These are phyloP conservation scores for Myxozyma sirexii DNA, from an alignment of 805 yeast genomes.

Conservation along the genomic window DNA sequence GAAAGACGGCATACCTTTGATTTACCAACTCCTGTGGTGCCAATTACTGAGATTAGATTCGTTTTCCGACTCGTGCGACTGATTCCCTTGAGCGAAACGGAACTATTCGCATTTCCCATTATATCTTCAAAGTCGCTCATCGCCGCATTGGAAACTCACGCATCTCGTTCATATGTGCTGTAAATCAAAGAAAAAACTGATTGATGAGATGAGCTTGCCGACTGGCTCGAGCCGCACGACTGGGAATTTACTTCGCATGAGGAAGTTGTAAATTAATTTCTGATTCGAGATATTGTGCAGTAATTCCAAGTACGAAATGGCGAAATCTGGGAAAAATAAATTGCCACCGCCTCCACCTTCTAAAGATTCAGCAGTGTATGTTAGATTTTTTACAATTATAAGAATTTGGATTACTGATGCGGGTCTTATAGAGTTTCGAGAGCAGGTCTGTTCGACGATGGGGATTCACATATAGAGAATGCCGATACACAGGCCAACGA, in stretches of 20 bases:
- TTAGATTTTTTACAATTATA: not conserved
- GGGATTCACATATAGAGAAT: too few relatives aligned
- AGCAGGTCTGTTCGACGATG: not conserved
- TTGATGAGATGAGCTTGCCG: too few relatives aligned
- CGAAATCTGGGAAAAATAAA: not conserved
- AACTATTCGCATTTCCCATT: not conserved
- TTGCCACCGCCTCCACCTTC: not conserved
- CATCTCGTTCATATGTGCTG: too few relatives aligned
- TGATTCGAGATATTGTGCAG: too few relatives aligned
- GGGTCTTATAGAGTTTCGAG: not conserved
- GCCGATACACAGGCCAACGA: not conserved
- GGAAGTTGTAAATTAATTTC: too few relatives aligned
- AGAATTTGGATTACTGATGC: not conserved
- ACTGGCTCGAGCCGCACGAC: conserved; percentile 8
- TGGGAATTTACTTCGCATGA: too few relatives aligned
- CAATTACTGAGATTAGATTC: conserved; percentile 68
- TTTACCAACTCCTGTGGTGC: conserved; percentile 97
- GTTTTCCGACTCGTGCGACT: not conserved
- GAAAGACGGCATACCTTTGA: conserved; percentile 73
- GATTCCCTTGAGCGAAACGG: not conserved
- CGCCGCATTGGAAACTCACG: too few relatives aligned
- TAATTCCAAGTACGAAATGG: too few relatives aligned
- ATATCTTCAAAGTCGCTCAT: not conserved
- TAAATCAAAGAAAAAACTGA: too few relatives aligned
- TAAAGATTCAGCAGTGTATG: not conserved